Percentiles rank a stretch among this genome's conserved stretches.
These are phyloP conservation scores for Ceratocystis papillata DNA, from an alignment of 2,329 filamentous ascomycete species.

Conservation along the genomic window DNA sequence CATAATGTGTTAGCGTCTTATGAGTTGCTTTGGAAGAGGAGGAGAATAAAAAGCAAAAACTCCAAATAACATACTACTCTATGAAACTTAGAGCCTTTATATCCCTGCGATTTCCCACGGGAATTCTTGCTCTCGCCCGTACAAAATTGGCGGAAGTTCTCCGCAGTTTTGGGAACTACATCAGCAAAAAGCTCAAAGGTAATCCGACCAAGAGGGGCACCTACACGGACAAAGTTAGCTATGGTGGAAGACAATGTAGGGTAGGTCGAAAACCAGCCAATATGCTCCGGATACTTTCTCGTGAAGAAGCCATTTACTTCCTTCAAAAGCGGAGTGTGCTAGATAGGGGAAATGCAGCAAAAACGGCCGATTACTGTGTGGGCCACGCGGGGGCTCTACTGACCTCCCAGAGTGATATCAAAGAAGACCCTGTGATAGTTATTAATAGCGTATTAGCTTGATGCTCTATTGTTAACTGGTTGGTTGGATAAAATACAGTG, in stretches of 20 bases:
- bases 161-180: constrained; percentile 74
- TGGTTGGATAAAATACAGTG: too few relatives aligned
- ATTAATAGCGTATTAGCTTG: not conserved
- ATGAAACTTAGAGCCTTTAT: constrained; percentile 91
- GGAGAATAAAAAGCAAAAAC: not conserved
- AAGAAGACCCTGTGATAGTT: constrained; percentile 51
- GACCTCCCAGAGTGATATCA: constrained; percentile 69
- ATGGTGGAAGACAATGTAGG: not conserved
- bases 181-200: constrained; percentile 86
- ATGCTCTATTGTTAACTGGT: not conserved
- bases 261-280: not conserved
- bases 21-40: not conserved
- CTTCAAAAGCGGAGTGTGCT: too few relatives aligned
- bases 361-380: not conserved
- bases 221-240: constrained; percentile 36
- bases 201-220: constrained; percentile 74
- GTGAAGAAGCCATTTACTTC: too few relatives aligned
- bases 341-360: not conserved
- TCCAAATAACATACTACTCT: constrained; percentile 52
- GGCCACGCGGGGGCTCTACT: constrained; percentile 28
- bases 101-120: constrained; percentile 71
- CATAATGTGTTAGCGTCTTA: not conserved
- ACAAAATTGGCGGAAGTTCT: constrained; percentile 96
- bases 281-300: too few relatives aligned
- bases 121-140: constrained; percentile 81